These are phyloP conservation scores for Candolleomyces eurysporus DNA, from an alignment of 768 basidiomycete genomes.

Conservation along the genomic window DNA sequence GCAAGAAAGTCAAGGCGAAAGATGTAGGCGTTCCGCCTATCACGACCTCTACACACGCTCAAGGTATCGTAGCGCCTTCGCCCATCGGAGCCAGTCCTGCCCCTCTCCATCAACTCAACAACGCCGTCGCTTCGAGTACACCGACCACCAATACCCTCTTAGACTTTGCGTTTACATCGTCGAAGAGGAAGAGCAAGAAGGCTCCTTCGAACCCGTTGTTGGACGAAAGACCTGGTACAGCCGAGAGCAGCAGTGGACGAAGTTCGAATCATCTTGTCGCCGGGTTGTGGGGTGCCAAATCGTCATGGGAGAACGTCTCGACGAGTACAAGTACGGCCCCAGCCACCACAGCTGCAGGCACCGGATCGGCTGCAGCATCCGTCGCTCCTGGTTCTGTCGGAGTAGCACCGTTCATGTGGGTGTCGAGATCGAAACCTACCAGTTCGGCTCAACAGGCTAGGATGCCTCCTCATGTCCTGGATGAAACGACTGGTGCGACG, in stretches of 20 bases:
- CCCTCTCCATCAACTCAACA: neutral
- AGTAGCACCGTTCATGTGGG: constrained; percentile 5
- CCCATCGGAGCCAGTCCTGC: constrained; percentile 1
- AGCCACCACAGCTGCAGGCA: neutral
- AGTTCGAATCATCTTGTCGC: neutral
- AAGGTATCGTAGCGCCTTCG: neutral
- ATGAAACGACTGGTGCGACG: too few relatives aligned
- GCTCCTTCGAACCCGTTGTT: neutral
- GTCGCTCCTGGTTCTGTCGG: neutral
- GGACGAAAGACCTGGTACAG: constrained; percentile 2
- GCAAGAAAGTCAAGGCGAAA: constrained; percentile 5
- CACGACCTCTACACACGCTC: neutral
- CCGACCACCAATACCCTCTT: neutral
- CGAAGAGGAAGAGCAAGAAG: neutral
- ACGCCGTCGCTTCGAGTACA: neutral
- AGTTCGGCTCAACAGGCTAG: neutral
- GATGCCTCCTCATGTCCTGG: too few relatives aligned
- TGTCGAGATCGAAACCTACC: constrained; percentile 1
- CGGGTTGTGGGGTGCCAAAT: neutral
- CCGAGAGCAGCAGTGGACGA: constrained; percentile 1
- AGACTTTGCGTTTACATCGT: neutral
- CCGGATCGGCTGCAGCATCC: neutral
- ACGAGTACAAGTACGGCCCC: neutral
- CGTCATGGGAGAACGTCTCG: too few relatives aligned
- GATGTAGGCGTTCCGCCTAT: constrained; percentile 7